Evolutionary conservation across 2,329 filamentous ascomycete species (phyloP).

Genomic region (Aspergillus sergii): DNA sequence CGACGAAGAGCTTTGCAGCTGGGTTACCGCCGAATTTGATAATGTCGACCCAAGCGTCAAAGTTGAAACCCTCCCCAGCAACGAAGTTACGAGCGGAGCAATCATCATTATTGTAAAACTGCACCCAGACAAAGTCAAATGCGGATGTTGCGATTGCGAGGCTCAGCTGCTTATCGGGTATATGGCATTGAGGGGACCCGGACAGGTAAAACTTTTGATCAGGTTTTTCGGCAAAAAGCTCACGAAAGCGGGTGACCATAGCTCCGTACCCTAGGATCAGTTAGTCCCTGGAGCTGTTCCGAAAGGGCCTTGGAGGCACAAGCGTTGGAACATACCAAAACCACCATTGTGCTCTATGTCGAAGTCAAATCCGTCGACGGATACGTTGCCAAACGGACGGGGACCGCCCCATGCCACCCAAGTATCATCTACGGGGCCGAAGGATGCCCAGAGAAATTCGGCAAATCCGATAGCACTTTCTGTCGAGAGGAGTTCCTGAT

Average conservation of each 20-base stretch:
- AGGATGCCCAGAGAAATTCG: conserved; percentile 54
- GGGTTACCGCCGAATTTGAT: conserved; percentile 43
- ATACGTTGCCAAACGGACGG: conserved; percentile 51
- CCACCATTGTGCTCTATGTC: conserved; percentile 44
- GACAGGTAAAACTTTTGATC: conserved; percentile 53
- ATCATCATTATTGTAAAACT: conserved; percentile 57
- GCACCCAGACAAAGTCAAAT: conserved; percentile 59
- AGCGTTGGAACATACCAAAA: conserved; percentile 27
- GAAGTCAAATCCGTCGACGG: conserved; percentile 57
- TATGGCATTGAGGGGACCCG: conserved; percentile 55
- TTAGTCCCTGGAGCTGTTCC: neutral
- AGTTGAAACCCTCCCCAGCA: conserved; percentile 47
- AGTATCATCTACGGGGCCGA: conserved; percentile 44
- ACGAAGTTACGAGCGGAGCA: conserved; percentile 55
- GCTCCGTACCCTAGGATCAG: conserved; percentile 45
- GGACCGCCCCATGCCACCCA: conserved; percentile 39
- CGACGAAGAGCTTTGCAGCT: conserved; percentile 57
- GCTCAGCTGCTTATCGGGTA: conserved; percentile 52
- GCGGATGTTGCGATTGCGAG: conserved; percentile 46
- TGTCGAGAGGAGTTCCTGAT: conserved; percentile 48
- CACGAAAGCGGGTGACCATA: conserved; percentile 52
- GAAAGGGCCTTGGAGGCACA: neutral
- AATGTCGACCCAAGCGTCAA: conserved; percentile 48
- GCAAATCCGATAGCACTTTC: conserved; percentile 50
- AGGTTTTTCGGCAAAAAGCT: conserved; percentile 39